Base-by-base conservation (phyloP, 306 rosid species). In the Clitoria ternatea region DNA sequence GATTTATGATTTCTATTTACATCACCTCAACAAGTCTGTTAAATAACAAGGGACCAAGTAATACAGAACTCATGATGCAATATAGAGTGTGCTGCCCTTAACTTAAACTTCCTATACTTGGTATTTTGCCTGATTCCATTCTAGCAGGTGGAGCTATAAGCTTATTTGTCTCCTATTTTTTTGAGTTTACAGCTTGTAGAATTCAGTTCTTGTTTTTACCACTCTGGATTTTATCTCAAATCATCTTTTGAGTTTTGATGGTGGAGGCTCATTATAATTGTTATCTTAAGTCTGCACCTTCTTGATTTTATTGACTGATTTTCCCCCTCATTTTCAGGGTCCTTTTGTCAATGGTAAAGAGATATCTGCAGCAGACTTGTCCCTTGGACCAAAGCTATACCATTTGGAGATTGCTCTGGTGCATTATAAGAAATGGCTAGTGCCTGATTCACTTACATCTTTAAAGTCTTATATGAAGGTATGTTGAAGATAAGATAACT, bases 401-500 rank as follows among this genome's bases (percentile, higher is more conserved):
- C 97, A 94, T 83, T 76, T 94, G 66, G 97, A 94, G 79, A 89
- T 94, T 82, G 95, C 84, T 76, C 77, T 94, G 84, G 91, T 89
- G 50, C 91, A 91, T 83, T 89, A 32, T 70, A 94, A 91, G 85
- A 83, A 82, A 55, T 94, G 99, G 99, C 59, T 82, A 3, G 66
- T 87, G 62, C 97, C 97, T 32, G 96, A 94, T 76, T 85, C 96
- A 49, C 91, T 94, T 72, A 81, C 81, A 36, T 76, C 27, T 49
- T 56, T 75, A 68, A 85, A 89, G 74, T 83, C 92, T 54, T 94
- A 91, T 23, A 78, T 37, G 81, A 83, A 94, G 97, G 97, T 90
- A 75, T 50, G 81, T 77, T 55, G 37, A 15, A 49, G 69, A 75
- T 49, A 18, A 74, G 65, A 75, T 49, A 18, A 74, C 61, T 42